Percentiles rank a stretch among this genome's conserved stretches.
These are phyloP conservation scores for Cystofilobasidium bisporidii DNA, from an alignment of 768 basidiomycete species.

Conservation along the genomic window DNA sequence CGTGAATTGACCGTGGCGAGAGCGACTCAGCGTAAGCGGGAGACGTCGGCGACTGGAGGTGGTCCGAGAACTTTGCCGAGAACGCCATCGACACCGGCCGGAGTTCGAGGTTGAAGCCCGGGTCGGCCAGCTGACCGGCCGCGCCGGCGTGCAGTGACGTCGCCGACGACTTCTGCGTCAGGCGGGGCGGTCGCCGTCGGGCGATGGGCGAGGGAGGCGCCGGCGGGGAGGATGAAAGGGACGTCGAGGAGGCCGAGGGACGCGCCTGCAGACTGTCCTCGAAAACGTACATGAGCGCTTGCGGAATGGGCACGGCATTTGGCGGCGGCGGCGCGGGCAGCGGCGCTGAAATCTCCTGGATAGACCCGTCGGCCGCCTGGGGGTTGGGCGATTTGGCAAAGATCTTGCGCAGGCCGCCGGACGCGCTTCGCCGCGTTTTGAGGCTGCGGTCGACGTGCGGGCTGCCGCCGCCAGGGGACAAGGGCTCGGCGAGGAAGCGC, in stretches of 20 bases:
- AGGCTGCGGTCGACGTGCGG: neutral
- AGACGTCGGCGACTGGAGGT: neutral
- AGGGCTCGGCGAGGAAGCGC: neutral
- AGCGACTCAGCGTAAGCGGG: neutral
- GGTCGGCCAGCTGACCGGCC: too few species aligned
- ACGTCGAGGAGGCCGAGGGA: neutral
- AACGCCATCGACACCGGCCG: constrained; percentile 1
- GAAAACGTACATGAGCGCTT: neutral
- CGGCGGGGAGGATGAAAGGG: neutral
- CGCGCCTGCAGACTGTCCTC: neutral
- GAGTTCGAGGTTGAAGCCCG: neutral
- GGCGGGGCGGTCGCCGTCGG: neutral
- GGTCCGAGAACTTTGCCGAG: constrained; percentile 8
- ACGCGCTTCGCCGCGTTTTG: constrained; percentile 3
- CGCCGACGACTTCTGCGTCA: neutral
- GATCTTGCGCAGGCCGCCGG: constrained; percentile 4
- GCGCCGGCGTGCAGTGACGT: neutral
- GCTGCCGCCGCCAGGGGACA: neutral
- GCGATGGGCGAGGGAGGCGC: neutral
- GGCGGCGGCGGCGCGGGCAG: neutral
- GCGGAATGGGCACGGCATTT: constrained; percentile 2
- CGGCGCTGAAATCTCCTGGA: neutral
- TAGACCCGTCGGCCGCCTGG: neutral
- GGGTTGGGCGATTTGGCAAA: neutral
- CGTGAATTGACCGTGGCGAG: neutral